Evolutionary conservation across 768 basidiomycete species (phyloP).

Genomic region (Gloeophyllum trabeum): DNA sequence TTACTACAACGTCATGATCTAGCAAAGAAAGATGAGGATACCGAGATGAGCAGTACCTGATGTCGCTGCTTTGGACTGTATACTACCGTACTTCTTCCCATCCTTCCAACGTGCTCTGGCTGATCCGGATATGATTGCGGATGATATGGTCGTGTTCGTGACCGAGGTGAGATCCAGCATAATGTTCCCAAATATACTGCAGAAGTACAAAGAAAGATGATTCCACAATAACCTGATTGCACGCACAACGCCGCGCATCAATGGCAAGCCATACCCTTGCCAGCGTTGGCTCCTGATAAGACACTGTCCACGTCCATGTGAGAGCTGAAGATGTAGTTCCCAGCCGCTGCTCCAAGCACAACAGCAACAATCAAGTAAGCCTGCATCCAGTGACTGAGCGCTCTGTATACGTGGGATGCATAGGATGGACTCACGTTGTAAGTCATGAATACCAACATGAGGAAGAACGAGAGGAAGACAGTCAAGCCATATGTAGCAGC

Average conservation of each 20-base stretch:
- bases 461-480: slow-evolving; percentile 76
- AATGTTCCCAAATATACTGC: too few species aligned
- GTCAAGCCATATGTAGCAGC: slow-evolving; percentile 65
- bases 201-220: too few species aligned
- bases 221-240: too few species aligned
- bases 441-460: slow-evolving; percentile 96
- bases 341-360: slow-evolving; percentile 70
- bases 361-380: slow-evolving; percentile 81
- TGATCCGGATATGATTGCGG: too few species aligned
- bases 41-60: slow-evolving; percentile 48
- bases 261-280: slow-evolving; percentile 76
- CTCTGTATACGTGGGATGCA: neutral
- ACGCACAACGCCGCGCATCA: too few species aligned
- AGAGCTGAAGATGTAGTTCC: slow-evolving; percentile 68
- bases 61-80: too few species aligned
- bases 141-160: too few species aligned
- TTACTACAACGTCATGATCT: slow-evolving; percentile 70
- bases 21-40: slow-evolving; percentile 80
- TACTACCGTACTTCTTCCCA: too few species aligned
- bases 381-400: slow-evolving; percentile 25
- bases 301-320: slow-evolving; percentile 54
- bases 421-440: slow-evolving; percentile 63
- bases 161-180: too few species aligned
- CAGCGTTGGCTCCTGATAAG: slow-evolving; percentile 24
- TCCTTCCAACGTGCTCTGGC: too few species aligned